These are phyloP conservation scores for Lipomyces kockii DNA, from an alignment of 805 yeast species.

Conservation along the genomic window DNA sequence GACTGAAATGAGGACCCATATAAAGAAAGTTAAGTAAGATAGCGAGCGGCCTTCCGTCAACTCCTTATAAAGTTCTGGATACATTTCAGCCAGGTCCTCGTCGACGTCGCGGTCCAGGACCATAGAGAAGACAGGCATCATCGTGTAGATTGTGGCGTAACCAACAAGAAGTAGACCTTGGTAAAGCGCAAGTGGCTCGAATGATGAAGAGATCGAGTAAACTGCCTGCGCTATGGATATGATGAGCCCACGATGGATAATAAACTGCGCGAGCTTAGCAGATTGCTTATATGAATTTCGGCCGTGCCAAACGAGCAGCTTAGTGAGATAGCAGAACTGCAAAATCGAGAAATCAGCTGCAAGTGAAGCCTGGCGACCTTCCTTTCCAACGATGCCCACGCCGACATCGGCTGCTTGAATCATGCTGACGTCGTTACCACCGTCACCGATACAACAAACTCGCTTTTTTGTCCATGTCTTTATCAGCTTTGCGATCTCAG, in stretches of 20 bases:
- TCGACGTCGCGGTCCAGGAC: conserved; percentile 91
- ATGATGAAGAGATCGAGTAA: conserved; percentile 79
- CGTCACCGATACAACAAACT: conserved; percentile 98
- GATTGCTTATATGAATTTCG: conserved; percentile 95
- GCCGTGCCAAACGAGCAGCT: conserved; percentile 94
- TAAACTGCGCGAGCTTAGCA: conserved; percentile 93
- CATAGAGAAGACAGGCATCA: conserved; percentile 96
- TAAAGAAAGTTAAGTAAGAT: conserved; percentile 83
- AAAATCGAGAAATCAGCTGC: conserved; percentile 96
- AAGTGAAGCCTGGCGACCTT: conserved; percentile 94
- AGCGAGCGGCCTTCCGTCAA: conserved; percentile 84
- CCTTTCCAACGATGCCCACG: conserved; percentile 98
- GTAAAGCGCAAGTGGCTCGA: conserved; percentile 91
- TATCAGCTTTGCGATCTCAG: conserved; percentile 86
- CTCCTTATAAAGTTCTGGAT: conserved; percentile 95
- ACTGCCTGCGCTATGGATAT: conserved; percentile 96
- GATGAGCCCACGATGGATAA: conserved; percentile 92
- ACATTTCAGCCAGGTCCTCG: conserved; percentile 82
- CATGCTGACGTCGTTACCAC: conserved; percentile 99
- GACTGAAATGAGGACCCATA: conserved; percentile 88
- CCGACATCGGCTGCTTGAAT: conserved; percentile 99
- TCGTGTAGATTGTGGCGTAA: conserved; percentile 93
- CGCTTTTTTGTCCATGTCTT: conserved; percentile 80
- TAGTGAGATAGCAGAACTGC: conserved; percentile 87
- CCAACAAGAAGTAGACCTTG: conserved; percentile 99